Conservation (phyloP, 164 flowering plant species). For the Kingdonia uniflora region DNA sequence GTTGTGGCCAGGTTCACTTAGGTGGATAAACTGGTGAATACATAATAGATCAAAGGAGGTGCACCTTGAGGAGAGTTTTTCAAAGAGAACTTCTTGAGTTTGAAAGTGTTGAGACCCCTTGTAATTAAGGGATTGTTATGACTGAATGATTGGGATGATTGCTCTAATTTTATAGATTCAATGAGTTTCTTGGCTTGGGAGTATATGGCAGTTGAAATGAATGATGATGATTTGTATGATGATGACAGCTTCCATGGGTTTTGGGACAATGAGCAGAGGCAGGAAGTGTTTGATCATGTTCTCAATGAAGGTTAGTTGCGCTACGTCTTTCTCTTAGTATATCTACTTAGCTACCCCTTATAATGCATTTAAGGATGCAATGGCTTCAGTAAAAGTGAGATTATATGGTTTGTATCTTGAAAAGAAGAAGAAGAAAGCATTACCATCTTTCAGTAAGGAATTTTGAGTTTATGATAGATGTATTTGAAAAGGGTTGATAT, state of each 20-base stretch:
- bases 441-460: no score
- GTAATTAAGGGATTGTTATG: slow-evolving; percentile 22
- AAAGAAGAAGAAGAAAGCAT: no score
- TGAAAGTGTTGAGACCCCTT: slow-evolving; percentile 32
- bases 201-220: slow-evolving; percentile 21
- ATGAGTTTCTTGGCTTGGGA: slow-evolving; percentile 38
- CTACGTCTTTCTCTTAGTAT: not conserved
- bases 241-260: slow-evolving; percentile 23
- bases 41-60: slow-evolving; percentile 28
- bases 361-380: slow-evolving; percentile 16
- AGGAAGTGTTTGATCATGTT: not conserved
- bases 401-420: slow-evolving; percentile 10
- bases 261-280: slow-evolving; percentile 37
- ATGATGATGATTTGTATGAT: slow-evolving; percentile 17
- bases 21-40: no score
- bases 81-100: slow-evolving; percentile 16
- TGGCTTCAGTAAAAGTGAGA: slow-evolving; percentile 13
- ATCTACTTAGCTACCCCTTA: slow-evolving; percentile 7
- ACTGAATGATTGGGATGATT: slow-evolving; percentile 27
- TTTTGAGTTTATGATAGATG: no score
- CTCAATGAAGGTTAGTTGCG: slow-evolving; percentile 9
- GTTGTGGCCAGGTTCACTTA: no score
- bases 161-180: slow-evolving; percentile 23
- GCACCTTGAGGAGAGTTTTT: slow-evolving; percentile 27
- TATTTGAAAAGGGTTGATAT: no score